phyloP scores from a whole-genome alignment of 2,329 filamentous ascomycete species.

The Neurospora sp. region DNA sequence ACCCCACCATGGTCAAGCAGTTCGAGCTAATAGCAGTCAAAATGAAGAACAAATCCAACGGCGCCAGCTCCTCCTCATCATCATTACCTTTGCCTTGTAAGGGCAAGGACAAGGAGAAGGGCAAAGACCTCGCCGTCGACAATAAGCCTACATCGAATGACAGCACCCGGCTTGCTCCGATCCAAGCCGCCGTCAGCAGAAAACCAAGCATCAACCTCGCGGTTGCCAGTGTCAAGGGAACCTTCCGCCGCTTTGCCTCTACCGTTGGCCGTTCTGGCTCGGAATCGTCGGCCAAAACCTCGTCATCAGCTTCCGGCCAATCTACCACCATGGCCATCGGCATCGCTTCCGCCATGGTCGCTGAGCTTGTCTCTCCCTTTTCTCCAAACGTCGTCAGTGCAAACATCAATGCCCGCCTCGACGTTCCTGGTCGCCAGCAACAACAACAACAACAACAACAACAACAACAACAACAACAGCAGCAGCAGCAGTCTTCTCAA shows the following conservation, averaged over 20 bases:
- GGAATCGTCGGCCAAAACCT: slow-evolving; percentile 1
- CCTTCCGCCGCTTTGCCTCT: slow-evolving; percentile 18
- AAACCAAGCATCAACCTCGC: slow-evolving; percentile 14
- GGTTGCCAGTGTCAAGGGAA: slow-evolving; percentile 9
- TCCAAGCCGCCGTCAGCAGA: slow-evolving; percentile 1
- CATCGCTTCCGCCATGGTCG: slow-evolving; percentile 14
- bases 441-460: slow-evolving; percentile 3
- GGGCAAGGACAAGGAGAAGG: slow-evolving; percentile 11
- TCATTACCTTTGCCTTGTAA: not conserved
- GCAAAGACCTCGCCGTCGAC: slow-evolving; percentile 4
- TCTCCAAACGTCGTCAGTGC: slow-evolving; percentile 12
- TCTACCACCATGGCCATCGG: slow-evolving; percentile 13
- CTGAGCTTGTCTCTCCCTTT: slow-evolving; percentile 14
- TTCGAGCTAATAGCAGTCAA: slow-evolving; percentile 31
- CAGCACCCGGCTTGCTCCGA: not conserved
- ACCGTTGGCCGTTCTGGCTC: slow-evolving; percentile 13
- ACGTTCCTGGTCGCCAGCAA: slow-evolving; percentile 6
- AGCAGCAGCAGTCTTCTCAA: not conserved
- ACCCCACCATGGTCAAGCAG: slow-evolving; percentile 40
- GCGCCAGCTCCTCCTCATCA: not conserved
- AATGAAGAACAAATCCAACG: slow-evolving; percentile 5
- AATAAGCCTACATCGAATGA: not conserved
- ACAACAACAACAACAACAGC: not conserved
- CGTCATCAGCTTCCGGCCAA: slow-evolving; percentile 2
- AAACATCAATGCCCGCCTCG: not conserved